phyloP scores from a whole-genome alignment of 768 basidiomycete genomes.

The Tricholoma furcatifolium region DNA sequence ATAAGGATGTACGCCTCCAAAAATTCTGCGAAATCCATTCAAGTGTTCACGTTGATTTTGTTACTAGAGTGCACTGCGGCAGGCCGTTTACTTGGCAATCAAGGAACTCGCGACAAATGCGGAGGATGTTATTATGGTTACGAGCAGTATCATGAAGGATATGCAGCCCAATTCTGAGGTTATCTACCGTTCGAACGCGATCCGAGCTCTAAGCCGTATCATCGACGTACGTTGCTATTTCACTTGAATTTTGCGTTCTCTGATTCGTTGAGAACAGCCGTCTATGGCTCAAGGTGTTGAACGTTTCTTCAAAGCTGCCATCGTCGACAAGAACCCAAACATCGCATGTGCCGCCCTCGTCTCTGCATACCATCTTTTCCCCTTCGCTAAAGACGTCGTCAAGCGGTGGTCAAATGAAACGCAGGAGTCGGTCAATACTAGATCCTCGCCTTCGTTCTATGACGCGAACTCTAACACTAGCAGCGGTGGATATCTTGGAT shows the following conservation, averaged over 20 bases:
- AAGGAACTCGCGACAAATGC: constrained; percentile 96
- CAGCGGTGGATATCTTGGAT: constrained; percentile 68
- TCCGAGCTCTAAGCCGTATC: constrained; percentile 92
- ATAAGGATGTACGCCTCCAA: constrained; percentile 85
- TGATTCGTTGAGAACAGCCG: constrained; percentile 50
- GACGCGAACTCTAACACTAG: constrained; percentile 33
- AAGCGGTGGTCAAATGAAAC: constrained; percentile 99
- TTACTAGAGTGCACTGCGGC: constrained; percentile 83
- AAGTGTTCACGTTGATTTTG: not conserved
- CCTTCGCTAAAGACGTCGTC: constrained; percentile 90
- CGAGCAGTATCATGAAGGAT: constrained; percentile 99
- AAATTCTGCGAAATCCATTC: not conserved
- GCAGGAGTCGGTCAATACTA: constrained; percentile 93
- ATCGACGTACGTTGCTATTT: constrained; percentile 77
- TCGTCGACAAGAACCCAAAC: constrained; percentile 93
- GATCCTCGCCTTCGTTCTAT: constrained; percentile 73
- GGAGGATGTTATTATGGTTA: constrained; percentile 99
- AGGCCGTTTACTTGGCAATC: constrained; percentile 98
- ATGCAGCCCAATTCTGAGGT: constrained; percentile 99
- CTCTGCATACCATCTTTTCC: constrained; percentile 96
- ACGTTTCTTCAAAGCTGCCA: constrained; percentile 98
- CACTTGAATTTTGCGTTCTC: not conserved
- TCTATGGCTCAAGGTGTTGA: constrained; percentile 99
- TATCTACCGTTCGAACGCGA: constrained; percentile 97
- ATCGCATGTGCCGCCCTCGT: constrained; percentile 96